Conservation (phyloP, 345 rosid genomes). For the Pelargonium nanum region DNA sequence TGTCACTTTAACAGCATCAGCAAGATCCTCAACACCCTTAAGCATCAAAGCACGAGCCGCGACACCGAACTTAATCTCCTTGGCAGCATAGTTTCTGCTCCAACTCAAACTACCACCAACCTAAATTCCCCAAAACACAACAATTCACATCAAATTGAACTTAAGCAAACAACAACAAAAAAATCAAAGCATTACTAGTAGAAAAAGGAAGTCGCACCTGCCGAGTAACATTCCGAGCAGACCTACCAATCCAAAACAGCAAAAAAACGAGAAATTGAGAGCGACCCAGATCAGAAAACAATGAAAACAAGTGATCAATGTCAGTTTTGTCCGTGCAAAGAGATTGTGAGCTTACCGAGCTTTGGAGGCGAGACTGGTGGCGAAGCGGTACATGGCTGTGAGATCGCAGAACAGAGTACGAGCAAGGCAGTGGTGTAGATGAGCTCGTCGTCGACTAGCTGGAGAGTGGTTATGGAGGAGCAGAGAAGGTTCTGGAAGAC, state of each 20-base stretch:
- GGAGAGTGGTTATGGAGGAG: too few species aligned
- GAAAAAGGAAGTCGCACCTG: slow-evolving; percentile 35
- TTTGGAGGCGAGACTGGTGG: background rate
- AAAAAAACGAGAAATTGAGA: background rate
- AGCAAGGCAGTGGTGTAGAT: background rate
- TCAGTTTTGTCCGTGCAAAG: background rate
- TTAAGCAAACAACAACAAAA: background rate
- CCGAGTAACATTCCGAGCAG: slow-evolving; percentile 35
- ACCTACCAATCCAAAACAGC: slow-evolving; percentile 24
- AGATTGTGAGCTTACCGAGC: background rate
- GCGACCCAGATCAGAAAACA: background rate
- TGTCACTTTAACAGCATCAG: slow-evolving; percentile 87
- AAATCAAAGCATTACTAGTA: background rate
- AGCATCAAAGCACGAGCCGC: slow-evolving; percentile 92
- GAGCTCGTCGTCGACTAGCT: background rate
- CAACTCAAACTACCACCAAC: slow-evolving; percentile 62
- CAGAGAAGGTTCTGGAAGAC: too few species aligned
- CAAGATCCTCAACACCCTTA: slow-evolving; percentile 89
- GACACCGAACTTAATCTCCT: slow-evolving; percentile 73
- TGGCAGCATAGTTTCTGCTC: slow-evolving; percentile 79
- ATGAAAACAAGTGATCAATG: background rate
- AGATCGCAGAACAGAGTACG: background rate
- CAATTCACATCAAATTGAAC: slow-evolving; percentile 5
- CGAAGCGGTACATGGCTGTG: background rate
- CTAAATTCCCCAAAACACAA: slow-evolving; percentile 19